phyloP scores from a whole-genome alignment of 2,329 filamentous ascomycete species.

The Acrodontium crateriforme region DNA sequence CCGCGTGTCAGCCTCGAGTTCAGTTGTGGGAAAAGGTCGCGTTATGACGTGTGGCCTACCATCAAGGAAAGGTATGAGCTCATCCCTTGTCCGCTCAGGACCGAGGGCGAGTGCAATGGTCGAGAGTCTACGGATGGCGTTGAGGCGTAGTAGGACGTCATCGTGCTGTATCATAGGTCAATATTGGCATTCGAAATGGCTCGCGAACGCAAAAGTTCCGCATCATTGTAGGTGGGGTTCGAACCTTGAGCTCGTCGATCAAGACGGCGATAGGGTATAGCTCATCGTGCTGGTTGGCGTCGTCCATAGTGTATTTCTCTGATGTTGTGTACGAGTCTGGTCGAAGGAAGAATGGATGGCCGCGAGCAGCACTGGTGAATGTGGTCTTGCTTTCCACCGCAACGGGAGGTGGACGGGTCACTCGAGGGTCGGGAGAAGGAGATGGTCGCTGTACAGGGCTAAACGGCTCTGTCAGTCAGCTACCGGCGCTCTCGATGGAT shows the following conservation, averaged over 20 bases:
- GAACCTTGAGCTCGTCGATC: slow-evolving; percentile 98
- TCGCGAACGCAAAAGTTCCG: not conserved
- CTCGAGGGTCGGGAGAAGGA: too few relatives aligned
- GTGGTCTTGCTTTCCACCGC: too few relatives aligned
- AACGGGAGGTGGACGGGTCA: too few relatives aligned
- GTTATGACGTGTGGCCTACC: slow-evolving; percentile 49
- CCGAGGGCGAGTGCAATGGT: slow-evolving; percentile 95
- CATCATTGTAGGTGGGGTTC: slow-evolving; percentile 9
- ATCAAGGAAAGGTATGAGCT: slow-evolving; percentile 97
- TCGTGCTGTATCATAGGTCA: slow-evolving; percentile 55
- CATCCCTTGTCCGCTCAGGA: slow-evolving; percentile 90
- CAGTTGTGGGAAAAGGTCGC: not conserved
- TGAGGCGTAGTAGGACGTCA: slow-evolving; percentile 92
- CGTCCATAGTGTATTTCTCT: slow-evolving; percentile 64
- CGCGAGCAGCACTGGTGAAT: too few relatives aligned
- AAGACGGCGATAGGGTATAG: slow-evolving; percentile 99
- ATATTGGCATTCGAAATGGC: too few relatives aligned
- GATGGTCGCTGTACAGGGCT: too few relatives aligned
- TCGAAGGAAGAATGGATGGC: too few relatives aligned
- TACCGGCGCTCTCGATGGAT: too few relatives aligned
- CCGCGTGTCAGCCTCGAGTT: slow-evolving; percentile 19
- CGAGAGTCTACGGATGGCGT: slow-evolving; percentile 94
- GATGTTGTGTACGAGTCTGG: too few relatives aligned
- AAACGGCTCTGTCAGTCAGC: too few relatives aligned
- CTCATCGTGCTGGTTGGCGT: slow-evolving; percentile 86